Conservation (phyloP, 2,329 filamentous ascomycete species). For the Penicillium crustosum region DNA sequence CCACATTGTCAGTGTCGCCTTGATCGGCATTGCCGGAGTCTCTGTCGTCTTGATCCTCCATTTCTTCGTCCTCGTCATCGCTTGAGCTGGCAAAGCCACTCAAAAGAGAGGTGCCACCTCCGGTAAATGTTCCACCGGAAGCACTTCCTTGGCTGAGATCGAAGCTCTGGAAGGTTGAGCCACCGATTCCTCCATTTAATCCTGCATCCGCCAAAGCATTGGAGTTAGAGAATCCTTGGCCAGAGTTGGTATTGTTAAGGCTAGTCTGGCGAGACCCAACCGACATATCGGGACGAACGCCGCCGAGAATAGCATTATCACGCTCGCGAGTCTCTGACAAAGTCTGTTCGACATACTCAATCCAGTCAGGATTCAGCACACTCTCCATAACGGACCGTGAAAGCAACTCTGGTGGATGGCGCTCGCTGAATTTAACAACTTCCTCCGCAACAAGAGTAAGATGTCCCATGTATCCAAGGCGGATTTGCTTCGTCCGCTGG, state of each 20-base stretch:
- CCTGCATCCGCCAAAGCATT: conserved; percentile 77
- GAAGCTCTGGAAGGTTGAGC: conserved; percentile 56
- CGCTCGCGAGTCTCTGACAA: conserved; percentile 90
- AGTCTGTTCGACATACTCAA: conserved; percentile 89
- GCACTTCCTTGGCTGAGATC: conserved; percentile 67
- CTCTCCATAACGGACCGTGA: conserved; percentile 82
- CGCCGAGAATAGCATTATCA: conserved; percentile 96
- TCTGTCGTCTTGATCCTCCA: conserved; percentile 65
- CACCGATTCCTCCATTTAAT: conserved; percentile 64
- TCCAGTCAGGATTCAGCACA: conserved; percentile 87
- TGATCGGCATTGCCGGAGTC: conserved; percentile 42
- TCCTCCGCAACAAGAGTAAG: conserved; percentile 96
- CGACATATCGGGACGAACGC: conserved; percentile 86
- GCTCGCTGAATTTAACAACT: conserved; percentile 96
- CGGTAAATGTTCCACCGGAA: conserved; percentile 70
- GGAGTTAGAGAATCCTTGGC: conserved; percentile 60
- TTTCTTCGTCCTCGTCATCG: conserved; percentile 94
- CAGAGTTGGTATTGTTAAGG: conserved; percentile 58
- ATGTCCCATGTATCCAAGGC: conserved; percentile 98
- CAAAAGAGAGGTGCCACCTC: conserved; percentile 65
- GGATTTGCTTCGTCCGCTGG: conserved; percentile 78
- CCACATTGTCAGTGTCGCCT: conserved; percentile 63
- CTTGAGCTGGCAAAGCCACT: conserved; percentile 93
- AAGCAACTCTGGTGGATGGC: conserved; percentile 83
- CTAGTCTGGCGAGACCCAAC: conserved; percentile 74